Evolutionary conservation across 2,329 filamentous ascomycete genomes (phyloP).

Genomic region (Fusarium poae): DNA sequence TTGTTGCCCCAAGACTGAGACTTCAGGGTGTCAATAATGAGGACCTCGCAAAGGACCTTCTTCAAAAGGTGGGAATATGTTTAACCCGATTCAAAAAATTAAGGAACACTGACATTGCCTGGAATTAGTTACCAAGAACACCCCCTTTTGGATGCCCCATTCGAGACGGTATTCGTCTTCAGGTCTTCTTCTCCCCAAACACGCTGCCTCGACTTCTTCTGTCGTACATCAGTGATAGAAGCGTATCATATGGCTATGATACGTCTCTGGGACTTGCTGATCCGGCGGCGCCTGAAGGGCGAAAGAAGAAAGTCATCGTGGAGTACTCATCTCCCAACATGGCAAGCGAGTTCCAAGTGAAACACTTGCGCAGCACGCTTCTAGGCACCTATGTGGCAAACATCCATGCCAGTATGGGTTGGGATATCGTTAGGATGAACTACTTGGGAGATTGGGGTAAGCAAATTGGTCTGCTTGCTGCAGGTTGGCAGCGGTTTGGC

Average conservation of each 20-base stretch:
- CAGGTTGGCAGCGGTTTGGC: slow-evolving; percentile 75
- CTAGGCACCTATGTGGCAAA: slow-evolving; percentile 77
- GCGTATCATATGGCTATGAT: slow-evolving; percentile 41
- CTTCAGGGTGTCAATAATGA: slow-evolving; percentile 26
- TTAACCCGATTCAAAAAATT: neutral
- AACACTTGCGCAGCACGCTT: slow-evolving; percentile 77
- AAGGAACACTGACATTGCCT: slow-evolving; percentile 7
- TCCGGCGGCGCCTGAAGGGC: slow-evolving; percentile 7
- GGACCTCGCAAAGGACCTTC: slow-evolving; percentile 42
- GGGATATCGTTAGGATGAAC: slow-evolving; percentile 77
- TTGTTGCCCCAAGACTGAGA: slow-evolving; percentile 47
- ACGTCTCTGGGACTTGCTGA: slow-evolving; percentile 33
- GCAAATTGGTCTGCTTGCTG: slow-evolving; percentile 72
- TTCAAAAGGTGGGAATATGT: slow-evolving; percentile 29
- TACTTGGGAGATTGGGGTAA: slow-evolving; percentile 83
- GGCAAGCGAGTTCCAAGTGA: slow-evolving; percentile 77
- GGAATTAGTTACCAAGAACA: slow-evolving; percentile 35
- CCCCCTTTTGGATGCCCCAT: slow-evolving; percentile 45
- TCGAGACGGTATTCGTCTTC: slow-evolving; percentile 45
- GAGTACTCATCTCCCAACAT: slow-evolving; percentile 84
- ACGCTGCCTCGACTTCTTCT: slow-evolving; percentile 41
- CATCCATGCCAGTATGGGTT: slow-evolving; percentile 73
- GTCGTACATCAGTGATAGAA: slow-evolving; percentile 43
- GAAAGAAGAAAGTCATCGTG: slow-evolving; percentile 64
- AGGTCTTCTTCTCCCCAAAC: slow-evolving; percentile 41